These are phyloP conservation scores for Torulaspora franciscae DNA, from an alignment of 805 yeast genomes.

Conservation along the genomic window DNA sequence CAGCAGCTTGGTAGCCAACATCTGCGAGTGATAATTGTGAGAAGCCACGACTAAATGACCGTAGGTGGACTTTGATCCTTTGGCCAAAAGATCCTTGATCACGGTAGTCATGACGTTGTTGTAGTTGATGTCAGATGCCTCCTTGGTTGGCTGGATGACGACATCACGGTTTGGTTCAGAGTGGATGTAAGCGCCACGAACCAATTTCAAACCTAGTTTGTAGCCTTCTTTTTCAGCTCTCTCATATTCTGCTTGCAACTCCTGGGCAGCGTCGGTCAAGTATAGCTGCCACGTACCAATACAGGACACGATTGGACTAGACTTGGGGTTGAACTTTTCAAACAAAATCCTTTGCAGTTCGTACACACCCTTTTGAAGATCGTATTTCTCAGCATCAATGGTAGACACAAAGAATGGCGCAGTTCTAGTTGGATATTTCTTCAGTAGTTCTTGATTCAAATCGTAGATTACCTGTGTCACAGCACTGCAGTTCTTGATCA, in stretches of 20 bases:
- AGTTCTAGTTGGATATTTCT: constrained; percentile 55
- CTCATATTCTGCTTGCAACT: constrained; percentile 57
- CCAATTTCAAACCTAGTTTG: constrained; percentile 80
- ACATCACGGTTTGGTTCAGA: constrained; percentile 66
- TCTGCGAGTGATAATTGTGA: constrained; percentile 77
- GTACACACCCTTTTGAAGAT: constrained; percentile 81
- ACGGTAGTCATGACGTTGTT: constrained; percentile 62
- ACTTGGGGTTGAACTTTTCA: constrained; percentile 59
- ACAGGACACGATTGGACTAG: constrained; percentile 53
- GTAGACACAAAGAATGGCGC: constrained; percentile 73
- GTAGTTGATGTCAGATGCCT: constrained; percentile 73
- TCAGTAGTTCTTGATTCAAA: constrained; percentile 47
- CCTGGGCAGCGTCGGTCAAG: constrained; percentile 61
- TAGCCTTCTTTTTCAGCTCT: constrained; percentile 59
- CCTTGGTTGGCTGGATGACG: constrained; percentile 71
- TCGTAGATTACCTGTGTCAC: constrained; percentile 55
- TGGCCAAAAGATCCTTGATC: constrained; percentile 50
- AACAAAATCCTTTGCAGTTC: constrained; percentile 80
- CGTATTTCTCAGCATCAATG: constrained; percentile 87
- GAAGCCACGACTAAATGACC: constrained; percentile 88
- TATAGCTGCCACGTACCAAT: constrained; percentile 95
- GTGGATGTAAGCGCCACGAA: constrained; percentile 93
- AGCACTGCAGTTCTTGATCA: constrained; percentile 60
- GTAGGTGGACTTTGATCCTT: constrained; percentile 45
- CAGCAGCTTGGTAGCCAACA: constrained; percentile 59